A percentile compares a stretch with the other conserved stretches of the same genome.
Evolutionary conservation across 768 basidiomycete genomes (phyloP).

Genomic region (Porphyrellus cyaneotinctus): DNA sequence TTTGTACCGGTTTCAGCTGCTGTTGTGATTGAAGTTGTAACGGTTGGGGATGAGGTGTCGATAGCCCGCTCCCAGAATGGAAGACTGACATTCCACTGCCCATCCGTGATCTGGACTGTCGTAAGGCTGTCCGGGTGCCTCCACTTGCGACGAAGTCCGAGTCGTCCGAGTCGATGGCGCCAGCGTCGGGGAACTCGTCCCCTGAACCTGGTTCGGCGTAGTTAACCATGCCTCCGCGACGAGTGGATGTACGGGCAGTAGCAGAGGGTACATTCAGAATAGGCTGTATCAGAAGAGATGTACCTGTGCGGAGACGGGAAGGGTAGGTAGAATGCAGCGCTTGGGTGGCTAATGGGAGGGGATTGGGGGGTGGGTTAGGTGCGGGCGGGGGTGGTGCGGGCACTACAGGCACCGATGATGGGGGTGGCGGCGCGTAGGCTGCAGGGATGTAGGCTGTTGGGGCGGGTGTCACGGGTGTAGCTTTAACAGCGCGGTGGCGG

Average conservation of each 20-base stretch:
- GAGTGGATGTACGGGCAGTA: constrained; percentile 43
- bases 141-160: constrained; percentile 74
- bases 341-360: constrained; percentile 61
- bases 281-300: constrained; percentile 88
- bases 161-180: constrained; percentile 79
- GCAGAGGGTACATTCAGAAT: constrained; percentile 47
- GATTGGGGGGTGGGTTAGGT: constrained; percentile 51
- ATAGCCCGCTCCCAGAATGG: constrained; percentile 46
- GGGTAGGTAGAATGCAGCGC: constrained; percentile 80
- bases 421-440: constrained; percentile 35
- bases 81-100: constrained; percentile 52
- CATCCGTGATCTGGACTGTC: constrained; percentile 42
- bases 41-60: constrained; percentile 32
- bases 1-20: constrained; percentile 16
- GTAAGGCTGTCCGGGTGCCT: constrained; percentile 54
- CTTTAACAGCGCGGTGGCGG: constrained; percentile 34
- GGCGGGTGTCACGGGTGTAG: constrained; percentile 37
- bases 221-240: constrained; percentile 72
- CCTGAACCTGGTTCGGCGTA: constrained; percentile 85
- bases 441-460: constrained; percentile 36
- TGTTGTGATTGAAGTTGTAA: constrained; percentile 17
- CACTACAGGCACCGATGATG: constrained; percentile 27
- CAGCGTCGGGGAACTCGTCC: constrained; percentile 77
- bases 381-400: constrained; percentile 29
- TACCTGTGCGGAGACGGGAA: constrained; percentile 86